Evolutionary conservation across 805 yeast genomes (phyloP), one percentile per base, ranked within the genome.

Genomic region (Blastobotrys robertii): DNA sequence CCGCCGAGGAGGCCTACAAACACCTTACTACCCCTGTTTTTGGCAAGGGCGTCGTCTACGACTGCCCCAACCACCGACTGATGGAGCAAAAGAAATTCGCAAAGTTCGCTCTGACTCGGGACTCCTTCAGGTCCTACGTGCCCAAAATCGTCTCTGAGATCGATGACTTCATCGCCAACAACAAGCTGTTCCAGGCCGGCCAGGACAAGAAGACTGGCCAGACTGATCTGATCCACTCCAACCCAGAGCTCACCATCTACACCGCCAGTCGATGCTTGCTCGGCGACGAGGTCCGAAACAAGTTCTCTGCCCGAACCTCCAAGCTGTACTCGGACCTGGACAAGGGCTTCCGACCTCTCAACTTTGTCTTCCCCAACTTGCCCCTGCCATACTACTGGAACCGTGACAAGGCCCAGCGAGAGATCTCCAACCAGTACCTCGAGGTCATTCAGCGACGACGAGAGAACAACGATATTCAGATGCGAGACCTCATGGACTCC

Each of bases 61-160:
- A 92, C 67, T 90, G 97, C 66, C 86, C 98, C 50, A 92, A 92
- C 68, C 67, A 78, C 57, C 78, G 87, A 52, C 75, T 92, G 57
- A 92, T 92, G 98, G 98, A 92, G 63, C 98, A 92, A 66, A 92
- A 92, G 77, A 92, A 87, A 69, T 92, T 92, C 58, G 94, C 88
- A 49, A 92, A 92, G 66, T 76, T 76, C 43, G 94, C 96, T 15
- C 73, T 92, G 54, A 83, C 95, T 22, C 77, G 75, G 50, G 95
- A 84, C 37, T 77, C 94, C 1, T 92, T 92, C 70, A 74, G 76
- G 53, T 65, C 68, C 12, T 90, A 92, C 58, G 97, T 92, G 40
- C 98, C 98, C 45, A 68, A 80, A 61, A 87, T 92, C 56, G 75
- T 75, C 55, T 81, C 79, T 50, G 98, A 92, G 64, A 74, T 84